Conservation (phyloP, 495 filamentous ascomycete species). For the Tirmania nivea region DNA sequence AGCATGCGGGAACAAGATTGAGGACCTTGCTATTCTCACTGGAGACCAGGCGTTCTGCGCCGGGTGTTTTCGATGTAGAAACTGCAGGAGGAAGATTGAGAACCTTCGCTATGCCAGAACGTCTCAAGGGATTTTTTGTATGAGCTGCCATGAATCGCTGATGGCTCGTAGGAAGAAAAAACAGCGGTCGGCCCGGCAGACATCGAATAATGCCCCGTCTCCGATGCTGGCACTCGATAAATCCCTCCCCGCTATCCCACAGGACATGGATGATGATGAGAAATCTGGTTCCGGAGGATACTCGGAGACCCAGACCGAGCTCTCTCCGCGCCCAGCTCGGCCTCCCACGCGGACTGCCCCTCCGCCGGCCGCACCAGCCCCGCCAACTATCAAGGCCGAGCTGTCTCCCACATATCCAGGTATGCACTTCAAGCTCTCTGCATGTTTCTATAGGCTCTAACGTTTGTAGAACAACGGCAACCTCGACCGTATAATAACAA, state of each 20-base stretch:
- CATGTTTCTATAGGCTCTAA: too few species aligned
- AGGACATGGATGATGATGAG: slow-evolving; percentile 39
- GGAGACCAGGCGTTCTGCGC: slow-evolving; percentile 98
- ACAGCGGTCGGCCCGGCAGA: slow-evolving; percentile 36
- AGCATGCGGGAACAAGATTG: slow-evolving; percentile 92
- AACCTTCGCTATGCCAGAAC: slow-evolving; percentile 95
- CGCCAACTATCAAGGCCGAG: not conserved
- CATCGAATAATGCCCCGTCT: slow-evolving; percentile 35
- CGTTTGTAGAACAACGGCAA: too few species aligned
- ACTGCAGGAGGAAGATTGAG: slow-evolving; percentile 96
- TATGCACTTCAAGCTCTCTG: not conserved
- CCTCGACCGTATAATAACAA: not conserved
- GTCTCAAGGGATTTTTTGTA: slow-evolving; percentile 97
- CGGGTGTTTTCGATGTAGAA: slow-evolving; percentile 88
- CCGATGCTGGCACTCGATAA: slow-evolving; percentile 62
- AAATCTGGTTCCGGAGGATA: slow-evolving; percentile 38
- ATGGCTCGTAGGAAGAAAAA: slow-evolving; percentile 93
- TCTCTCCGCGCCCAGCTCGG: slow-evolving; percentile 41
- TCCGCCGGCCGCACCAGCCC: slow-evolving; percentile 4
- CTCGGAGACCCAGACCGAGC: slow-evolving; percentile 46
- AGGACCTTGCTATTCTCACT: slow-evolving; percentile 91
- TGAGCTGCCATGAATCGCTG: slow-evolving; percentile 96
- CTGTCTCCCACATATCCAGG: not conserved
- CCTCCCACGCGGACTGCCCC: slow-evolving; percentile 28
- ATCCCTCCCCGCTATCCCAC: slow-evolving; percentile 71